phyloP scores from a whole-genome alignment of 768 basidiomycete genomes.

The Rhizopogon roseolus region DNA sequence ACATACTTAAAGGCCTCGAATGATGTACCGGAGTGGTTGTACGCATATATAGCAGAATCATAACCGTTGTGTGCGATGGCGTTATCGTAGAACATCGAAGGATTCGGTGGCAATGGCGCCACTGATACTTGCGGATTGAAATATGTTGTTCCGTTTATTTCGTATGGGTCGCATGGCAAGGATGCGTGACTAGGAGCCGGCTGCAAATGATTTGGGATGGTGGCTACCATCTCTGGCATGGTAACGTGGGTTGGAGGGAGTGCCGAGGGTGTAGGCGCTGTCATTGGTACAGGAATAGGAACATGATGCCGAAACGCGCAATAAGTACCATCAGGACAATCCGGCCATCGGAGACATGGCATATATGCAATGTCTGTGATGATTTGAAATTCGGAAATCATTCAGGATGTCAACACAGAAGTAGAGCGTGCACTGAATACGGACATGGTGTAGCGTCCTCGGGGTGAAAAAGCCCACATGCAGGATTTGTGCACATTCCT shows the following conservation, averaged over 20 bases:
- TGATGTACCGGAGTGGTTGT: not conserved
- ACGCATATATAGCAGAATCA: not conserved
- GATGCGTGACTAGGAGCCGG: not conserved
- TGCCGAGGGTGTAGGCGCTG: not conserved
- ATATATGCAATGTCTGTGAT: constrained; percentile 30
- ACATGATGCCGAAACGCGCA: constrained; percentile 27
- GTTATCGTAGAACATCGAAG: constrained; percentile 5
- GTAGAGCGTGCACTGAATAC: constrained; percentile 10
- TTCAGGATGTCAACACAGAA: not conserved
- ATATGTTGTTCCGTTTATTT: constrained; percentile 26
- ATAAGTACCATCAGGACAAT: constrained; percentile 17
- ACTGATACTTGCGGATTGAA: constrained; percentile 10
- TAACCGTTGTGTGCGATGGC: not conserved
- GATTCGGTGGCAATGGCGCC: constrained; percentile 3
- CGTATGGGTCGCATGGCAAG: constrained; percentile 14
- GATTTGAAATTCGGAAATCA: not conserved
- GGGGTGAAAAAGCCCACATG: constrained; percentile 29
- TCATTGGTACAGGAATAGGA: constrained; percentile 14
- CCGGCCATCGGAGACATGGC: constrained; percentile 30
- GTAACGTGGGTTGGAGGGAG: not conserved
- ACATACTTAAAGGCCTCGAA: not conserved
- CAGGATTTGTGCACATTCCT: constrained; percentile 22
- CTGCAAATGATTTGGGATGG: constrained; percentile 2
- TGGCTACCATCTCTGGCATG: not conserved
- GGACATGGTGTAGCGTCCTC: constrained; percentile 26